These are phyloP conservation scores for Starmera dryadoides DNA, from an alignment of 805 yeast genomes.

Conservation along the genomic window DNA sequence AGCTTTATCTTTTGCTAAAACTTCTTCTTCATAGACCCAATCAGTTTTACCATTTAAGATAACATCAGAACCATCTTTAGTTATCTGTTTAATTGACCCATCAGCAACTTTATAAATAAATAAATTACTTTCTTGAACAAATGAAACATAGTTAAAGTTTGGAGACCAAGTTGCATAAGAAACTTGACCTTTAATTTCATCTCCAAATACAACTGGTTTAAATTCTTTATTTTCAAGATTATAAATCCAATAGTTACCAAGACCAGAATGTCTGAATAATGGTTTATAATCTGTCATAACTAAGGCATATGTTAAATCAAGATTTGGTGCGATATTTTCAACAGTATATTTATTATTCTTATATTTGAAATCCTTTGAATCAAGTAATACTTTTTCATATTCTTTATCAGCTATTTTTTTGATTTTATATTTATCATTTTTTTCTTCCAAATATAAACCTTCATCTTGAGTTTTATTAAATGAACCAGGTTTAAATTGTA, in stretches of 20 bases:
- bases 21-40: slow-evolving; percentile 85
- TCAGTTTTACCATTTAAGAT: slow-evolving; percentile 68
- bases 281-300: slow-evolving; percentile 40
- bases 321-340: slow-evolving; percentile 35
- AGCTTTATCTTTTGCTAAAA: slow-evolving; percentile 47
- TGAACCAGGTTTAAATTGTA: slow-evolving; percentile 16
- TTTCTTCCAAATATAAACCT: slow-evolving; percentile 30
- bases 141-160: slow-evolving; percentile 44
- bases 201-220: slow-evolving; percentile 21
- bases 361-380: slow-evolving; percentile 30
- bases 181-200: slow-evolving; percentile 17
- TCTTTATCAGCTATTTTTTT: slow-evolving; percentile 24
- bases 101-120: slow-evolving; percentile 34
- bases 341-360: slow-evolving; percentile 32
- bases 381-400: slow-evolving; percentile 17
- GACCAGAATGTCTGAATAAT: slow-evolving; percentile 68
- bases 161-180: slow-evolving; percentile 58
- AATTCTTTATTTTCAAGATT: slow-evolving; percentile 34
- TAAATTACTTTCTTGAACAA: slow-evolving; percentile 48
- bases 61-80: slow-evolving; percentile 42
- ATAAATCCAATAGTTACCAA: slow-evolving; percentile 54
- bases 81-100: slow-evolving; percentile 11
- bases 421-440: slow-evolving; percentile 16
- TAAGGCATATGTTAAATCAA: slow-evolving; percentile 41
- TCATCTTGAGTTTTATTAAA: slow-evolving; percentile 30